phyloP scores from a whole-genome alignment of 192 early-diverging fungal species.

The Borealophlyctis nickersoniae region DNA sequence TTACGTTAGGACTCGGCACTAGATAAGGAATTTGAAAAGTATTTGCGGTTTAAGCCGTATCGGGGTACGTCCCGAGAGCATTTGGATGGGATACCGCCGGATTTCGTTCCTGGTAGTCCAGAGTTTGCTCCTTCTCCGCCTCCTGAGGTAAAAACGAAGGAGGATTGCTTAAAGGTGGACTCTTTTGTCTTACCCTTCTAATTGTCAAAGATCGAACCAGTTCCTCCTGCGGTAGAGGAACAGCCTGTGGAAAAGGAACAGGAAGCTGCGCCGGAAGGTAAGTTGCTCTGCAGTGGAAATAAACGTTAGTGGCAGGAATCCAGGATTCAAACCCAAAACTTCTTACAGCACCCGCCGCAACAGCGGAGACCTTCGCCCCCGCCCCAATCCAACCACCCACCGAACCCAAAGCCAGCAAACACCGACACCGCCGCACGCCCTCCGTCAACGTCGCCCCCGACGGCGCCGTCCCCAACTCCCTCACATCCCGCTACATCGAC shows the following conservation, averaged over 20 bases:
- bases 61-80: slow-evolving; percentile 8
- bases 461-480: slow-evolving; percentile 47
- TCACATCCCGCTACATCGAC: slow-evolving; percentile 21
- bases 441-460: slow-evolving; percentile 41
- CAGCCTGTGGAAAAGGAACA: too few species aligned
- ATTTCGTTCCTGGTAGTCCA: slow-evolving; percentile 18
- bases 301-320: too few species aligned
- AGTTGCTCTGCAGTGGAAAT: too few species aligned
- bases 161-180: too few species aligned
- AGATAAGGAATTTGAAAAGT: slow-evolving; percentile 28
- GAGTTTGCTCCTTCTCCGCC: too few species aligned
- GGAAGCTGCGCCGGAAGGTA: too few species aligned
- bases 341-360: not conserved
- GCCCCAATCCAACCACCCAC: not conserved
- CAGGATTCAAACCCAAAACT: not conserved
- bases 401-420: not conserved
- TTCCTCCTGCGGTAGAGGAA: too few species aligned
- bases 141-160: too few species aligned
- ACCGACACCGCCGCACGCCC: not conserved
- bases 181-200: too few species aligned
- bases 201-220: too few species aligned
- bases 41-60: slow-evolving; percentile 24
- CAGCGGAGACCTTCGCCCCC: not conserved
- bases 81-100: slow-evolving; percentile 13
- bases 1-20: too few species aligned